Evolutionary conservation across 495 filamentous ascomycete genomes (phyloP), one percentile per base, ranked within the genome.

Genomic region (Letharia columbiana): DNA sequence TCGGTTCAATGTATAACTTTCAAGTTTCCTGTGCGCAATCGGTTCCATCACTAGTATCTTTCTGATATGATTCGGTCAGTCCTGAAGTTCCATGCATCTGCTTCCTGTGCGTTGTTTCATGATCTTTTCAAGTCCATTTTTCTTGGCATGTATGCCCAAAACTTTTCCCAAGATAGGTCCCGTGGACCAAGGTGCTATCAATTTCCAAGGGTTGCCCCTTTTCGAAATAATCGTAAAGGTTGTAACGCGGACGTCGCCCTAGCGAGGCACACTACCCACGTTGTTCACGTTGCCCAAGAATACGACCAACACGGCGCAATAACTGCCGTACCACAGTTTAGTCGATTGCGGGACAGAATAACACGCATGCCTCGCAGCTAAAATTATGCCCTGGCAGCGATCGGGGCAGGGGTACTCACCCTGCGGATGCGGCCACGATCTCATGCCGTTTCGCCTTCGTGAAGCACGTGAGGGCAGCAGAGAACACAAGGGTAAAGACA

Each of bases 361-460:
- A 42, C 11, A 10, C 40, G 40, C 40, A 42, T 10, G 12, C 2
- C 40, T 10, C 12, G 23, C 2, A 52, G 50, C 28, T 20, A 33
- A 17, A 6, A n/a, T 13, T 9, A 9, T 3, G 1, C 1, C 10
- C 7, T 57, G 31, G 1, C 7, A 5, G 5, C 1, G 10, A 7
- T 5, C 8, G 7, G 31, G 33, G 15, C 3, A 0, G 33, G 52
- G 11, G 11, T 28, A 37, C 72, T 68, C 72, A 79, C 62, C 72
- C 78, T n/a, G 78, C 78, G 49, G 71, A 72, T 9, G 77, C 77
- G 17, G 76, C 78, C 64, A 80, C 76, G n/a, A 80, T 70, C 64
- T 80, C 78, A 61, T 79, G 76, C 28, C 78, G 59, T 65, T 66
- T 71, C 1, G 78, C 78, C 41, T 73, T 78, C 1, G 78, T 80